phyloP scores from a whole-genome alignment of 805 yeast species.

The Priceomyces castillae region DNA sequence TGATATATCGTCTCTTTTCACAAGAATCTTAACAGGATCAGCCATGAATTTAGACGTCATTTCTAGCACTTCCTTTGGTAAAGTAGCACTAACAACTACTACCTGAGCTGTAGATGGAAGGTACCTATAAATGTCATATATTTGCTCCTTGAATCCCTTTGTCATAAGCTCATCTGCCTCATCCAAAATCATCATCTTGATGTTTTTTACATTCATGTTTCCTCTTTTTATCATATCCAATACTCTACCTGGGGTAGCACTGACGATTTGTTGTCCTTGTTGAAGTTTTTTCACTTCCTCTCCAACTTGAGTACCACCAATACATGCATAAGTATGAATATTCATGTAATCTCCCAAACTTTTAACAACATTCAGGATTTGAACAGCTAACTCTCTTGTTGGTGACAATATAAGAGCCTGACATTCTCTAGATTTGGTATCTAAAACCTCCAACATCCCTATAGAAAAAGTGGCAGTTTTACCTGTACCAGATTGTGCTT shows the following conservation, averaged over 20 bases:
- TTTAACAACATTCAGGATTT: constrained; percentile 83
- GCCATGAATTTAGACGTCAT: constrained; percentile 90
- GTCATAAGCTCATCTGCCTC: constrained; percentile 96
- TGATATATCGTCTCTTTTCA: constrained; percentile 90
- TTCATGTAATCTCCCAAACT: constrained; percentile 87
- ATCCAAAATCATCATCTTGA: constrained; percentile 87
- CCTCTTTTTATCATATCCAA: constrained; percentile 87
- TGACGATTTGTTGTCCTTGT: constrained; percentile 85
- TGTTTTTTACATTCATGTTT: constrained; percentile 64
- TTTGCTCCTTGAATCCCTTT: constrained; percentile 93
- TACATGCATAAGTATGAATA: constrained; percentile 83
- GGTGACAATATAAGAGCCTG: constrained; percentile 94
- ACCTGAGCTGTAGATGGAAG: constrained; percentile 87
- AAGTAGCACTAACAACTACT: constrained; percentile 91
- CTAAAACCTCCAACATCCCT: constrained; percentile 85
- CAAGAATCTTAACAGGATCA: constrained; percentile 90
- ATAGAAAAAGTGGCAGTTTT: constrained; percentile 98
- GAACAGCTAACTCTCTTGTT: constrained; percentile 93
- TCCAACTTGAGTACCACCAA: constrained; percentile 86
- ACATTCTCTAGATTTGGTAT: constrained; percentile 64
- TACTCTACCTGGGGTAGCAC: constrained; percentile 98
- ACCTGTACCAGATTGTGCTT: constrained; percentile 99
- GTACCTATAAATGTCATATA: constrained; percentile 82
- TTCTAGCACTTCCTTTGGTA: constrained; percentile 87
- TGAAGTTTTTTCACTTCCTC: constrained; percentile 74